Percentiles rank a stretch among this genome's conserved stretches.
Evolutionary conservation across 1,284 basidiomycete genomes (phyloP).

Genomic region (Gomphus sp.): DNA sequence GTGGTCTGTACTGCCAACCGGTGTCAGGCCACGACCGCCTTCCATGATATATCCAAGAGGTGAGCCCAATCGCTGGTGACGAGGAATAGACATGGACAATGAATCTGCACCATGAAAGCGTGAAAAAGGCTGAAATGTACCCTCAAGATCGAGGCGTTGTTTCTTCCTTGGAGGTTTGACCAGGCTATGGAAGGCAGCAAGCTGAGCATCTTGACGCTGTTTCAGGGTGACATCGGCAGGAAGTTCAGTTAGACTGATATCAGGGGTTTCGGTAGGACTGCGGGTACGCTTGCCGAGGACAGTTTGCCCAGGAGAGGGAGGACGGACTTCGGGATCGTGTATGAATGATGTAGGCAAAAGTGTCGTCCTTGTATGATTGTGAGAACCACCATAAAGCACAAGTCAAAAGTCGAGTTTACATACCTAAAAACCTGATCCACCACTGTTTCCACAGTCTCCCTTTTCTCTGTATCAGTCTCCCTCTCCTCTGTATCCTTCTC

Average conservation of each 20-base stretch:
- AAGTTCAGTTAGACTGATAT: background rate
- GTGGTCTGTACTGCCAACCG: background rate
- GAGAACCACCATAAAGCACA: background rate
- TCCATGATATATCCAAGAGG: background rate
- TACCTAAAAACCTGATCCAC: background rate
- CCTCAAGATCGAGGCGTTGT: background rate
- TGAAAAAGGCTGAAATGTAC: too few species aligned
- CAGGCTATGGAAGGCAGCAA: background rate
- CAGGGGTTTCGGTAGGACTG: background rate
- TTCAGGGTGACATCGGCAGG: background rate
- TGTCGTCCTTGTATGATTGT: too few species aligned
- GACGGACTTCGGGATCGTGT: too few species aligned
- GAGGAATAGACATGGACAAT: background rate
- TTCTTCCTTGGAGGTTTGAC: background rate
- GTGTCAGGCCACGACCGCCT: background rate
- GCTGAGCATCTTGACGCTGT: background rate
- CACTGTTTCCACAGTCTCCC: too few species aligned
- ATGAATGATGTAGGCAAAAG: too few species aligned
- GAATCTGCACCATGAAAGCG: background rate
- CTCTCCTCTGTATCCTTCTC: background rate
- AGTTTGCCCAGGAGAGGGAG: background rate
- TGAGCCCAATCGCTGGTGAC: background rate
- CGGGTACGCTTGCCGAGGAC: constrained; percentile 4
- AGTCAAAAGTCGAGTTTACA: background rate
- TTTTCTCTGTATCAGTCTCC: too few species aligned